Evolutionary conservation across 2,329 filamentous ascomycete species (phyloP), one percentile per base, ranked within the genome.

Genomic region (Penicillium sumatraense): DNA sequence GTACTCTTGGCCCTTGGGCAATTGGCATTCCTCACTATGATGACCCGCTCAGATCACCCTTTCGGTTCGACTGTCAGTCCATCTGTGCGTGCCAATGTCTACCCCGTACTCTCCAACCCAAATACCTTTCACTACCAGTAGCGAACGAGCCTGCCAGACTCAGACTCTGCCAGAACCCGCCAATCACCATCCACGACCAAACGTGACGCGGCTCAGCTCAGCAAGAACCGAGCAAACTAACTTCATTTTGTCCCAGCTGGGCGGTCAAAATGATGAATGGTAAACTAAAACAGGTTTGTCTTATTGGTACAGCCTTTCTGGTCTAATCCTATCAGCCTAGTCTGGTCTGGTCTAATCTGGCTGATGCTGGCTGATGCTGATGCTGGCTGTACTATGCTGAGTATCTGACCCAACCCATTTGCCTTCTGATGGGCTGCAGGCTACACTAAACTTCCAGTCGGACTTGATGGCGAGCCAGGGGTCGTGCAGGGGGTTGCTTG

Each of bases 401-500:
- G 35, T 10, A 13, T 38, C 6, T 11, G 35, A 16, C 13, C 35
- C 4, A 24, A 24, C 11, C 16, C 21, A 14, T 31, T 46, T 59
- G 42, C 54, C 42, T 54, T 54, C 29, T 57, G 48, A 57, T 59
- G 51, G 58, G 48, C 40, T 51, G 53, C 35, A 14, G 49, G 13
- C 31, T 23, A 53, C 51, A 42, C 51, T 45, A 57, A 55, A 16
- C 35, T 61, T 49, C 54, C 42, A 45, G 48, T 21, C 36, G 44
- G 52, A 50, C 46, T 38, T 42, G 16, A 29, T 52, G 42, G 58
- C 58, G 41, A 60, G 55, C 54, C 54, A 57, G 56, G 54, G 55
- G 52, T 21, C 21, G 20, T 46, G 45, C 27, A 33, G 35, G 35
- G 35, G 9, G 20, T 38, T 38, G 35, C 35, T 18, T 11, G n/a